Evolutionary conservation across 2,329 filamentous ascomycete genomes (phyloP), one percentile per base, ranked within the genome.

Genomic region (Fragosphaeria purpurea): DNA sequence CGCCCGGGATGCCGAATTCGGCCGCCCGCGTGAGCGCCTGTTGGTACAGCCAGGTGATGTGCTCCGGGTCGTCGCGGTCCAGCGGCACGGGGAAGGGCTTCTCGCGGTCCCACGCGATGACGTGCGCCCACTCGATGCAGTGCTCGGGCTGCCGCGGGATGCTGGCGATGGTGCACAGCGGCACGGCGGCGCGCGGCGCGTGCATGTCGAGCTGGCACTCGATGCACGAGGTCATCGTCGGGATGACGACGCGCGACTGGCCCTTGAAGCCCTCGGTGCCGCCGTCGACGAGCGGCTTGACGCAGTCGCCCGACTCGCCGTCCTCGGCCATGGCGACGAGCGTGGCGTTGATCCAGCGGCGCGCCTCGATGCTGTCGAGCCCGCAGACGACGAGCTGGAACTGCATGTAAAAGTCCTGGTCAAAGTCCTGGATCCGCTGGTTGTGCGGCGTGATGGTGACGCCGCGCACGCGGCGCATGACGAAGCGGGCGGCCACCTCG

Each of bases 151-250:
- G 93, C 11, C 93, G 86, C 8, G 93, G 93, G 58, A 98, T 97
- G 13, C 88, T 94, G 12, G 93, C 93, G 52, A 98, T 83, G 4
- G 93, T 98, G 67, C 93, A 98, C 33, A 98, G 83, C 1, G 93
- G 93, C 0, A 98, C 91, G 11, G 93, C 89, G n/a, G 89, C 87
- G 48, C 91, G 81, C n/a, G 93, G 94, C 1, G 93, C 91, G 65
- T 97, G 90, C 86, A 98, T 96, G 65, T 97, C 93, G 33, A 98
- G 80, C 63, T 98, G 93, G 63, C 93, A 98, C 71, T 98, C 93
- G 61, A 98, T 94, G 65, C 93, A 98, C 30, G 89, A 95, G 13
- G 90, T 94, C 62, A 98, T 79, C 5, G 88, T 90, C 0, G 93
- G 93, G 30, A 97, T 73, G 53, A 98, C 86, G 53, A 98, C 91